A percentile compares a stretch with the other conserved stretches of the same genome.
Evolutionary conservation across 441 rosid species (phyloP).

Genomic region (Bruguiera hainesii): DNA sequence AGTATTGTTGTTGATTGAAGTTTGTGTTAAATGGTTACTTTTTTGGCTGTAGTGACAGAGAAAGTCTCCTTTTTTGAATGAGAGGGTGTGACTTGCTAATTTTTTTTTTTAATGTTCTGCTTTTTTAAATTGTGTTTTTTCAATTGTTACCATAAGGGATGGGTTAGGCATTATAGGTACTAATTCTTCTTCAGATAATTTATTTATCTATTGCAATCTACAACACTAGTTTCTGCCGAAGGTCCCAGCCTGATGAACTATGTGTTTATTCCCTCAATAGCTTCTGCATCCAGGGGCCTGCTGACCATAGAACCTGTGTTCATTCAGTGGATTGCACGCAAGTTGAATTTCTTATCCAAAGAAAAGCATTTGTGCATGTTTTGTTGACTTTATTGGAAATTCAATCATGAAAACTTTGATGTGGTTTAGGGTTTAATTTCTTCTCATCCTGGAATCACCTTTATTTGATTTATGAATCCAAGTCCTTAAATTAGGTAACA

Average conservation of each 20-base stretch:
- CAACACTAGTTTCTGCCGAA: conserved; percentile 7
- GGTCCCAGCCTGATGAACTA: neutral
- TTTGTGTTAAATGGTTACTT: no score
- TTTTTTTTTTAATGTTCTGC: no score
- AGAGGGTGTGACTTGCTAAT: no score
- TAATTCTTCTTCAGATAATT: no score
- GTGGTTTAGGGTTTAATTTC: neutral
- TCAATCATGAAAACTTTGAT: neutral
- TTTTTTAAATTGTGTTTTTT: no score
- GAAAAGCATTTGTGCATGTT: neutral
- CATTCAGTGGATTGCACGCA: neutral
- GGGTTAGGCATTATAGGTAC: no score
- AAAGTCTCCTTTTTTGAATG: no score
- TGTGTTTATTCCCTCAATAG: neutral
- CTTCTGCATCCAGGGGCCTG: conserved; percentile 1
- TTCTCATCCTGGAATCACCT: neutral
- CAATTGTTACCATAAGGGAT: no score
- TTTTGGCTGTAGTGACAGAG: no score
- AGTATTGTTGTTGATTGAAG: no score
- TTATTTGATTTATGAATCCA: conserved; percentile 23
- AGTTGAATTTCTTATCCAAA: neutral
- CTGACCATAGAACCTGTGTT: neutral
- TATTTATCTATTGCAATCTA: neutral
- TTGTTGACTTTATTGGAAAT: neutral
- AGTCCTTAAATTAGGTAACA: conserved; percentile 62